Conservation (phyloP, 176 grass and related monocot species). For the Pontederia paniculata region DNA sequence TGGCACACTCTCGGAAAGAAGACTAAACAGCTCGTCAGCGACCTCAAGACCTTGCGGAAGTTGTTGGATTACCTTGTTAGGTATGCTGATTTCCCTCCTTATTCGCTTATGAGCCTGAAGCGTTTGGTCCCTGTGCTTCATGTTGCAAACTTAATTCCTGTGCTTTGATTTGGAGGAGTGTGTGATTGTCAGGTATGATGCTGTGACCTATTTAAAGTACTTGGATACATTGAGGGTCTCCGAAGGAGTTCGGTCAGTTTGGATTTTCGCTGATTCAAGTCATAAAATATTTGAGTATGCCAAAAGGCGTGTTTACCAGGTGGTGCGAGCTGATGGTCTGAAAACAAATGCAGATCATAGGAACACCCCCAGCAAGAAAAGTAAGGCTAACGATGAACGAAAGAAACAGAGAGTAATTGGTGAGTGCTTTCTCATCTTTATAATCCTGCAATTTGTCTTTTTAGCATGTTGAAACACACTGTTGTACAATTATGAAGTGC, state of each 20-base stretch:
- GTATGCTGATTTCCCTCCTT: slow-evolving; percentile 11
- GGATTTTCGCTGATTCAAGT: slow-evolving; percentile 94
- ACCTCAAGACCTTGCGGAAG: slow-evolving; percentile 91
- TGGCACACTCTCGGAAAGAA: slow-evolving; percentile 98
- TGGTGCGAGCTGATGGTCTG: slow-evolving; percentile 47
- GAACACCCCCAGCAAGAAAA: slow-evolving; percentile 52
- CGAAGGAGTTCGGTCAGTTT: slow-evolving; percentile 88
- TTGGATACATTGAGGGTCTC: slow-evolving; percentile 85
- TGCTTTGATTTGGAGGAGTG: slow-evolving; percentile 10
- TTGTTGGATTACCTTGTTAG: slow-evolving; percentile 91
- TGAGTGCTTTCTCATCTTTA: slow-evolving; percentile 21
- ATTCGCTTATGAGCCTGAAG: background rate
- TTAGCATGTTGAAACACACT: background rate
- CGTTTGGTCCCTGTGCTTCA: too few species aligned
- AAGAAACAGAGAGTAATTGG: slow-evolving; percentile 54
- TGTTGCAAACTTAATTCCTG: background rate
- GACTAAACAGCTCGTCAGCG: slow-evolving; percentile 91
- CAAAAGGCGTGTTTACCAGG: slow-evolving; percentile 81
- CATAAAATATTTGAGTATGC: slow-evolving; percentile 91
- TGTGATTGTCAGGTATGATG: slow-evolving; percentile 55
- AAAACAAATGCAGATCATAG: slow-evolving; percentile 34
- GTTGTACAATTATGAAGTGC: too few species aligned
- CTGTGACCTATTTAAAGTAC: slow-evolving; percentile 86
- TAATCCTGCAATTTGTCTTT: background rate
- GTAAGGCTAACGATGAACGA: slow-evolving; percentile 28